Base-by-base conservation (phyloP, 1,284 basidiomycete species). In the Clitocybe nebularis region DNA sequence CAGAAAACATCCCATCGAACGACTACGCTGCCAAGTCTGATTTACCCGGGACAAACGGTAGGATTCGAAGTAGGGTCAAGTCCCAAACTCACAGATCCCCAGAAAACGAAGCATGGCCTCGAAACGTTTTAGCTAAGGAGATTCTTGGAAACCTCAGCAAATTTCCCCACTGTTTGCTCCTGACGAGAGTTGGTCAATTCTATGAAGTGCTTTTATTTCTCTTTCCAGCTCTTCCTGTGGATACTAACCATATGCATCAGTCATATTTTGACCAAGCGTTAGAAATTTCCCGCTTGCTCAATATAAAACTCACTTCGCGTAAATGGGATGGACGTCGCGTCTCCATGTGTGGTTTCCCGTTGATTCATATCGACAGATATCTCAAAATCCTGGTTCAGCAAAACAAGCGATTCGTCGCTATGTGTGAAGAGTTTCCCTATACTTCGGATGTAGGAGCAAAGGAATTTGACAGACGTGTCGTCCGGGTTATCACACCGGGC, bases 121-220 rank as follows among this genome's bases (percentile, higher is more conserved):
- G 68, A 35, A 81, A 68, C 28, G 63, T 71, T 35, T 74, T 95
- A 4, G 83, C 88, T 2, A 70, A 62, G 38, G 80, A 81, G 50
- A 83, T 96, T 16, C 70, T 81, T 48, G 64, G 77, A 13, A 91
- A 94, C 59, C 72, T 87, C 25, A 66, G 71, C 25, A 77, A 71
- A 39, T 96, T 92, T 59, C 88, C 93, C 9, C 87, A 93, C 57
- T 94, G 91, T 57, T 75, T 95, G 23, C 70, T 96, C 13, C 72
- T 97, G 4, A 96, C 93, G 3, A 80, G 91, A 43, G 92, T 96
- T 9, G 93, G 93, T 13, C 86, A 91, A 54, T 97, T 97, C 63
- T 97, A 94, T 61, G 93, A 97, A 75, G 93, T 91, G 65, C 41
- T 6, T 9, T 21, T 10, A 22, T 20, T 28, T 20, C 11, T 17